Evolutionary conservation across 495 filamentous ascomycete genomes (phyloP).

Genomic region (Penicillium cataractarum): DNA sequence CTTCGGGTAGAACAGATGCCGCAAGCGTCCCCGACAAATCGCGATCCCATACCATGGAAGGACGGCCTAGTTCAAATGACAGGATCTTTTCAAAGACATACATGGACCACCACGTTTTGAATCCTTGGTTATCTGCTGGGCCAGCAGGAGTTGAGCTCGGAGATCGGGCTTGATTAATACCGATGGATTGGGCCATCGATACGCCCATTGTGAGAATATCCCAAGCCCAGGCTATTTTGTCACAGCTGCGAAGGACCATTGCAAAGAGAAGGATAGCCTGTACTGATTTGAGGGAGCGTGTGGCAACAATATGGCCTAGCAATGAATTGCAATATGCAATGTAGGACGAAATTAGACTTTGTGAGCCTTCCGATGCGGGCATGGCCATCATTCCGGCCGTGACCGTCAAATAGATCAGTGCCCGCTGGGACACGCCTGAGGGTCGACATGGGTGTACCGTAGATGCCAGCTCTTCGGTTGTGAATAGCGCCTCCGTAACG

Average conservation of each 20-base stretch:
- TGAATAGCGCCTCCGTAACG: not conserved
- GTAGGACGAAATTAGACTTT: slow-evolving; percentile 9
- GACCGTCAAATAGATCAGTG: slow-evolving; percentile 9
- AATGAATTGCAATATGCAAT: slow-evolving; percentile 19
- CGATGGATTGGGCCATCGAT: slow-evolving; percentile 20
- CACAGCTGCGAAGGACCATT: slow-evolving; percentile 17
- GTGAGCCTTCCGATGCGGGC: not conserved
- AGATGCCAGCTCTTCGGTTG: not conserved
- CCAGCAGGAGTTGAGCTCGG: not conserved
- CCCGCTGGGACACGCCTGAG: not conserved
- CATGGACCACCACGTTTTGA: slow-evolving; percentile 15
- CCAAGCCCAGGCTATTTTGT: slow-evolving; percentile 19
- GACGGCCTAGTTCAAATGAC: slow-evolving; percentile 15
- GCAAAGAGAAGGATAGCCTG: slow-evolving; percentile 15
- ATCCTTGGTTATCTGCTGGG: not conserved
- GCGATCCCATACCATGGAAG: slow-evolving; percentile 19
- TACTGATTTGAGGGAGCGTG: slow-evolving; percentile 7
- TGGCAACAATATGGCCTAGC: slow-evolving; percentile 14
- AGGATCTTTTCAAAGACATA: slow-evolving; percentile 20
- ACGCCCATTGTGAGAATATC: slow-evolving; percentile 18
- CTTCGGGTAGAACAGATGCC: not conserved
- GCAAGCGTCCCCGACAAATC: slow-evolving; percentile 5
- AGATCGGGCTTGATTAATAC: slow-evolving; percentile 6
- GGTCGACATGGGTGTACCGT: not conserved
- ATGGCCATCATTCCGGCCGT: slow-evolving; percentile 6